Evolutionary conservation across 2,329 filamentous ascomycete genomes (phyloP), one percentile per base, ranked within the genome.

Genomic region (Thermochaetoides dissita): DNA sequence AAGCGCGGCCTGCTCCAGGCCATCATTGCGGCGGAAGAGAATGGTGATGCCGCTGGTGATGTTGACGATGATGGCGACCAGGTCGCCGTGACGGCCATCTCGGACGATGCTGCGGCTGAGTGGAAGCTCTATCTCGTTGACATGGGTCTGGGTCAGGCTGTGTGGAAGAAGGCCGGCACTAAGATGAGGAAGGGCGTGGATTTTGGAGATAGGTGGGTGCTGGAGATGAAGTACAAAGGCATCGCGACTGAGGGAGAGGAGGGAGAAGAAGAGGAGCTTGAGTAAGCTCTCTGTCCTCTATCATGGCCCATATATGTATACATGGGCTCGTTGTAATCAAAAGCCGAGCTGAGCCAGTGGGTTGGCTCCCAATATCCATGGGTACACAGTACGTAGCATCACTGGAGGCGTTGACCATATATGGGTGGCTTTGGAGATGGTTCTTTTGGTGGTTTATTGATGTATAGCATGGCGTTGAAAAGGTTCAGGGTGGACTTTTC

Each of bases 81-180:
- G 49, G 37, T 57, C 45, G 41, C 54, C 46, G 41, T 51, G 45
- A 49, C 34, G 49, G 34, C 24, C 37, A 40, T 39, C 38, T 54
- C 30, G 6, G 71, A 72, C 29, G 71, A 75, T 12, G 47, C 53
- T 0, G 54, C 55, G 7, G 43, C 51, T 8, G 69, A 76, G 45
- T 94, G 88, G 87, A 76, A 81, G 41, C 65, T 96, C 1, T 84
- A 78, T 56, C 75, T 96, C 9, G 86, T 81, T 2, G 91, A 98
- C 58, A 81, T 95, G 50, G 89, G 91, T 0, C 74, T 95, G 10
- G 79, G 79, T 2, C 79, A 84, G 44, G 75, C 82, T 4, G 84
- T 87, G 3, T 93, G 88, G 82, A 81, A 81, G 56, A 86, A 86
- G 58, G 83, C 84, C 1, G 84, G 84, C 2, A 85, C 84, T 5